Conservation (phyloP, 2,329 filamentous ascomycete genomes). For the Fusarium solani-melongenae region DNA sequence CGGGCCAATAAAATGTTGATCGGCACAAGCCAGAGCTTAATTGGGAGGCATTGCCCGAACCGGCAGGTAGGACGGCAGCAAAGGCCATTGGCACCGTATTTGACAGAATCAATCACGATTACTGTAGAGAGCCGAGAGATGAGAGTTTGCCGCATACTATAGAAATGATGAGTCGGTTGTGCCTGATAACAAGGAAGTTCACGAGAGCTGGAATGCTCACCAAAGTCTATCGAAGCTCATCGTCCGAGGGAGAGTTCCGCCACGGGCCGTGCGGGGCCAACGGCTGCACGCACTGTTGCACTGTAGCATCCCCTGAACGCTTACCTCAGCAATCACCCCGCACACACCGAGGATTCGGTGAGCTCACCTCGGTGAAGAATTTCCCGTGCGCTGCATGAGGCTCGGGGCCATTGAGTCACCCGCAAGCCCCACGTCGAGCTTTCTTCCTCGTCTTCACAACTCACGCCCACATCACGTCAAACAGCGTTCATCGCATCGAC, state of each 20-base stretch:
- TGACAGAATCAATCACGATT: background rate
- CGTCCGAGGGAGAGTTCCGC: constrained; percentile 7
- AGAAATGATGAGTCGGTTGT: constrained; percentile 4
- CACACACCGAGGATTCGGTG: constrained; percentile 26
- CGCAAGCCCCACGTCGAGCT: constrained; percentile 28
- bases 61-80: background rate
- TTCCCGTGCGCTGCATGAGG: constrained; percentile 21
- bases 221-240: constrained; percentile 26
- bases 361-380: constrained; percentile 44
- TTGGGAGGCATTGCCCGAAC: background rate
- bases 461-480: constrained; percentile 18
- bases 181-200: background rate
- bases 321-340: constrained; percentile 26
- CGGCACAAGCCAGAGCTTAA: background rate
- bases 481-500: constrained; percentile 19
- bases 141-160: background rate
- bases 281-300: background rate
- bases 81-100: background rate
- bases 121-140: background rate
- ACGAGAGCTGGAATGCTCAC: constrained; percentile 31
- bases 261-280: background rate
- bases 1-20: constrained; percentile 1
- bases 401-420: constrained; percentile 46
- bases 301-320: background rate
- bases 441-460: constrained; percentile 29